These are phyloP conservation scores for Seiridium unicorne DNA, from an alignment of 2,329 filamentous ascomycete species.

Conservation along the genomic window DNA sequence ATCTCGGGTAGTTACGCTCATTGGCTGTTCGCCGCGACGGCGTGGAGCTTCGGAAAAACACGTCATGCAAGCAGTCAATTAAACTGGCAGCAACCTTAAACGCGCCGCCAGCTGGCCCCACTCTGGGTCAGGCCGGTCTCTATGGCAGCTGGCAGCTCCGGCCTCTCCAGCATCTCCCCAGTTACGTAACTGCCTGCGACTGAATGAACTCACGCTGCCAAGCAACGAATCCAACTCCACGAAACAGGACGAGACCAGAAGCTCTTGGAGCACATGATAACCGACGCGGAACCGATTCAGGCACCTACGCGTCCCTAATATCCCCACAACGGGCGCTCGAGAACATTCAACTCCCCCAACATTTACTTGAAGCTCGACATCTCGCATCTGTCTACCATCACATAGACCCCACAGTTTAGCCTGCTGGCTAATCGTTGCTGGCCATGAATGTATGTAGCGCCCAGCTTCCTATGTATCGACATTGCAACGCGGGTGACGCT, in stretches of 20 bases:
- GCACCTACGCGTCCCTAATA: too few species aligned
- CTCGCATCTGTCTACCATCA: not conserved
- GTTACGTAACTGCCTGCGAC: conserved; percentile 4
- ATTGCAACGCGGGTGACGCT: not conserved
- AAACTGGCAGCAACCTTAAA: not conserved
- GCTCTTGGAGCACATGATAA: not conserved
- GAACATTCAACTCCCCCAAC: too few species aligned
- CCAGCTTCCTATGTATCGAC: not conserved
- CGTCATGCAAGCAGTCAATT: conserved; percentile 9
- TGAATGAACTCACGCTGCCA: not conserved
- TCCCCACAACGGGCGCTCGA: too few species aligned
- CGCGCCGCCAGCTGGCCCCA: not conserved
- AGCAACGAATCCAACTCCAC: not conserved
- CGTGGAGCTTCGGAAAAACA: conserved; percentile 14
- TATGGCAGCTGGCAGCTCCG: not conserved
- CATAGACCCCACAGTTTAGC: not conserved
- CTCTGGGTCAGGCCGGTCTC: not conserved
- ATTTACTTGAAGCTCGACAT: too few species aligned
- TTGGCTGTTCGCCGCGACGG: conserved; percentile 3
- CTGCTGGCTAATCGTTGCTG: not conserved
- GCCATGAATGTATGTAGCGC: conserved; percentile 5
- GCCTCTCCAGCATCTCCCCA: not conserved
- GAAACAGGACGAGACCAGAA: not conserved
- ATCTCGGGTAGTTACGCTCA: conserved; percentile 6
- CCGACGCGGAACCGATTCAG: too few species aligned